Percentiles rank a stretch among this genome's conserved stretches.
Evolutionary conservation across 2,329 filamentous ascomycete species (phyloP).

Genomic region (Hirsutella minnesotensis): DNA sequence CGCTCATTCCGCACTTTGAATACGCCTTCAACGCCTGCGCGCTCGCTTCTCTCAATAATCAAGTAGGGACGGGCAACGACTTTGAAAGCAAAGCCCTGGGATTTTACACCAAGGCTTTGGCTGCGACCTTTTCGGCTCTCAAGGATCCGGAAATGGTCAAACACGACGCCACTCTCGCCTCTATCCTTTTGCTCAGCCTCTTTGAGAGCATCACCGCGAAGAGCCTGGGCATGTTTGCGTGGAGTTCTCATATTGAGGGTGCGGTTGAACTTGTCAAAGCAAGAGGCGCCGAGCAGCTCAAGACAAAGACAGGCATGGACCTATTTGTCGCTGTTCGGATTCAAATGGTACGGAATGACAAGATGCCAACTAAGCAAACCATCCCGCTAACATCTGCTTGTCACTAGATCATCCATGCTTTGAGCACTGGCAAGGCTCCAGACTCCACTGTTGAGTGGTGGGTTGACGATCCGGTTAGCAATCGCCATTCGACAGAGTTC

Average conservation of each 20-base stretch:
- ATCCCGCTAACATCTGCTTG: background rate
- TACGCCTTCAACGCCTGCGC: slow-evolving; percentile 47
- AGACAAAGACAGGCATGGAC: slow-evolving; percentile 36
- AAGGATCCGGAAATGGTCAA: slow-evolving; percentile 33
- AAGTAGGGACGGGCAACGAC: slow-evolving; percentile 21
- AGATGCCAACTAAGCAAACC: too few relatives aligned
- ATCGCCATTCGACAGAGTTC: slow-evolving; percentile 30
- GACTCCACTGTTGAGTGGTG: slow-evolving; percentile 46
- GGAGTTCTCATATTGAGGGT: slow-evolving; percentile 51
- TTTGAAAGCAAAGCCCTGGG: slow-evolving; percentile 27
- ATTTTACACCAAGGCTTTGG: slow-evolving; percentile 42
- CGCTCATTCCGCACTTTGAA: slow-evolving; percentile 31
- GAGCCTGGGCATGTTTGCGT: slow-evolving; percentile 39
- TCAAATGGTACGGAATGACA: slow-evolving; percentile 43
- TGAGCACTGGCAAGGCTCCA: slow-evolving; percentile 38
- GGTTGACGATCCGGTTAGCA: slow-evolving; percentile 36
- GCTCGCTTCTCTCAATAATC: slow-evolving; percentile 42
- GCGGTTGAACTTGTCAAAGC: slow-evolving; percentile 47
- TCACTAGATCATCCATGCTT: slow-evolving; percentile 39
- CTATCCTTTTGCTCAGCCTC: slow-evolving; percentile 45
- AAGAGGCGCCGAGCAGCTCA: slow-evolving; percentile 40
- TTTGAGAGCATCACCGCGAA: slow-evolving; percentile 49
- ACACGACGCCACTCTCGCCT: slow-evolving; percentile 43
- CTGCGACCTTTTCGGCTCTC: slow-evolving; percentile 38
- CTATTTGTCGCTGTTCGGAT: slow-evolving; percentile 47